Conservation (phyloP, 164 flowering plant species). For the Berberis vulgaris region DNA sequence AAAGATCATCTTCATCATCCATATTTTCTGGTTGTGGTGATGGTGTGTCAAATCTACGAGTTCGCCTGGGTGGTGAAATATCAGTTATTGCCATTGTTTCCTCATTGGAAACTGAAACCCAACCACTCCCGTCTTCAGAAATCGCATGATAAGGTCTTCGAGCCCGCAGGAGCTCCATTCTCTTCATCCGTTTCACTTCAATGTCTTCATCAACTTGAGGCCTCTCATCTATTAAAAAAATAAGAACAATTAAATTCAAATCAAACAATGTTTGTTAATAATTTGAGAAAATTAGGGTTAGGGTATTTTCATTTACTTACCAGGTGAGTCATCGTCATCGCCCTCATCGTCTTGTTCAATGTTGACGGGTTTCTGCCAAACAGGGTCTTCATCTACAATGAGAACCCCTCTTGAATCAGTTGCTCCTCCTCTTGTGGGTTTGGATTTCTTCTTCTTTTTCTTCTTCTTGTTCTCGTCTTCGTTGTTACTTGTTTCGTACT, state of each 20-base stretch:
- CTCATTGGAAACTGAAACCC: conserved; percentile 57
- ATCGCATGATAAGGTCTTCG: conserved; percentile 54
- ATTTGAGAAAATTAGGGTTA: background rate
- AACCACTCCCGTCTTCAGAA: conserved; percentile 95
- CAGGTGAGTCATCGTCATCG: conserved; percentile 44
- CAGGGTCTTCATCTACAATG: conserved; percentile 85
- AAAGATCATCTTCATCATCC: conserved; percentile 18
- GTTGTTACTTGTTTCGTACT: conserved; percentile 35
- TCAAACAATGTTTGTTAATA: background rate
- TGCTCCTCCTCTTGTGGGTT: conserved; percentile 22
- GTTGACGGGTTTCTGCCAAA: conserved; percentile 67
- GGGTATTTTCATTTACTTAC: conserved; percentile 21
- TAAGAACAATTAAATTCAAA: background rate
- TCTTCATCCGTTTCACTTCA: conserved; percentile 79
- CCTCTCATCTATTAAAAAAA: conserved; percentile 47
- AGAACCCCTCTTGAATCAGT: conserved; percentile 31
- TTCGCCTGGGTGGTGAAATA: conserved; percentile 12
- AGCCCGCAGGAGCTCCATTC: conserved; percentile 55
- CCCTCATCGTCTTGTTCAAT: conserved; percentile 41
- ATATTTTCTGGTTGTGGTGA: conserved; percentile 20
- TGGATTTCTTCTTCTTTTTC: conserved; percentile 38
- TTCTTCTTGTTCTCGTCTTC: conserved; percentile 17
- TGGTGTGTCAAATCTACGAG: conserved; percentile 17
- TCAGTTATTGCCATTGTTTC: conserved; percentile 4
- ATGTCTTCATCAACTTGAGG: conserved; percentile 83